Percentiles rank a stretch among this genome's conserved stretches.
These are phyloP conservation scores for Aspergillus tubingensis DNA, from an alignment of 2,329 filamentous ascomycete genomes.

Conservation along the genomic window DNA sequence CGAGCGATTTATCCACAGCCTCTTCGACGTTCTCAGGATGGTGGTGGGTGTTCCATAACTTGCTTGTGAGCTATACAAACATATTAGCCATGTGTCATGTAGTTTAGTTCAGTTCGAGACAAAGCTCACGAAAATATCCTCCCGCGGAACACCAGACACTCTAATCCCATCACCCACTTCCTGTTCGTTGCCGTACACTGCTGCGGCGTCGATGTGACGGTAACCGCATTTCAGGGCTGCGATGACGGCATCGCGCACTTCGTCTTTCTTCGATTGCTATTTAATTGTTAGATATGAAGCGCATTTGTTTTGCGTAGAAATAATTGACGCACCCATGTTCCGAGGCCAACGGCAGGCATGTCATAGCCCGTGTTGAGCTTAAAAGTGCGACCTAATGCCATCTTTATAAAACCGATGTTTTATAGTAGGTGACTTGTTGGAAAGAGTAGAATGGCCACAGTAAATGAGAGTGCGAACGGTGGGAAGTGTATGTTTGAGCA, in stretches of 20 bases:
- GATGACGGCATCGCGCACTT: conserved; percentile 49
- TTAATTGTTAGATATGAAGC: not conserved
- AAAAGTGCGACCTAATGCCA: conserved; percentile 9
- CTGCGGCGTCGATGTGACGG: conserved; percentile 55
- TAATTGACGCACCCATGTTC: conserved; percentile 10
- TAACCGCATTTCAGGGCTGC: conserved; percentile 53
- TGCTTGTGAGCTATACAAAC: conserved; percentile 31
- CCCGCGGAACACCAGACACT: conserved; percentile 33
- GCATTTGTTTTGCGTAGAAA: no score
- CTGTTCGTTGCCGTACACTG: conserved; percentile 47
- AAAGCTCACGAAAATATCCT: conserved; percentile 21
- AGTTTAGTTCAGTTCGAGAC: no score
- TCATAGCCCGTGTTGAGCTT: conserved; percentile 12
- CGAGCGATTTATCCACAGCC: conserved; percentile 57
- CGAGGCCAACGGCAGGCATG: conserved; percentile 11
- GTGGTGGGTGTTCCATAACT: conserved; percentile 43
- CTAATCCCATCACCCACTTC: conserved; percentile 47
- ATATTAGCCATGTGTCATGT: no score
- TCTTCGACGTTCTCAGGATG: conserved; percentile 37
- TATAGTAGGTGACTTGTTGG: not conserved
- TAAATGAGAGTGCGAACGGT: no score
- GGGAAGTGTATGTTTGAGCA: no score
- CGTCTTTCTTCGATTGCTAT: conserved; percentile 21
- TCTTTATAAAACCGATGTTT: not conserved
- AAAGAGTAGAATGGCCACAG: not conserved